phyloP scores from a whole-genome alignment of 1,139 yeast species.

The Pichiaceae sp. region DNA sequence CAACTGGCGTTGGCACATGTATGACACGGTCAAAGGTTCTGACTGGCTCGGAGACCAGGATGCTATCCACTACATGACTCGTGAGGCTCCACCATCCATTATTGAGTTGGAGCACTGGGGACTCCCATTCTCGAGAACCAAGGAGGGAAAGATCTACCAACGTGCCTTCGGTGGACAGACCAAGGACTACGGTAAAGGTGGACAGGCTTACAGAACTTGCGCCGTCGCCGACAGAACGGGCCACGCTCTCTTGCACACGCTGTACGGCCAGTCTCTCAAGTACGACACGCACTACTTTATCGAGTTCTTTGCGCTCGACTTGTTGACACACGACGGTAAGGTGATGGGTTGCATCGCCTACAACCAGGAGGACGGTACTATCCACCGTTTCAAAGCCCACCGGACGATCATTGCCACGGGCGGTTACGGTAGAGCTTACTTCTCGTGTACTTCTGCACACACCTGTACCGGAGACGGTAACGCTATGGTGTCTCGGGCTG shows the following conservation, averaged over 20 bases:
- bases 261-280: constrained; percentile 93
- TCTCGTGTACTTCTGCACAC: constrained; percentile 98
- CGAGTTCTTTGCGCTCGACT: constrained; percentile 93
- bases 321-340: constrained; percentile 91
- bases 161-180: constrained; percentile 99
- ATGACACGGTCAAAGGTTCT: constrained; percentile 98
- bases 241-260: constrained; percentile 90
- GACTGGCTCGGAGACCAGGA: constrained; percentile 99
- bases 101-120: constrained; percentile 97
- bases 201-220: constrained; percentile 98
- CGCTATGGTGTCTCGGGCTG: constrained; percentile 98
- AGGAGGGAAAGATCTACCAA: constrained; percentile 94
- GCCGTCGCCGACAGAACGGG: constrained; percentile 99
- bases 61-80: constrained; percentile 98
- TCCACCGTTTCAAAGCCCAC: constrained; percentile 96
- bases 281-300: constrained; percentile 97
- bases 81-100: constrained; percentile 94
- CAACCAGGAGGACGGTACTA: constrained; percentile 97
- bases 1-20: constrained; percentile 99
- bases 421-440: constrained; percentile 97
- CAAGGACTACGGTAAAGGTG: constrained; percentile 93
- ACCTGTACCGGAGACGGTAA: constrained; percentile 99
- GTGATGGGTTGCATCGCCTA: constrained; percentile 97
- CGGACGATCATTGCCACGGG: constrained; percentile 97
- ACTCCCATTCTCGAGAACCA: constrained; percentile 96